phyloP scores from a whole-genome alignment of 2,329 filamentous ascomycete species.

The Ustulina deusta region DNA sequence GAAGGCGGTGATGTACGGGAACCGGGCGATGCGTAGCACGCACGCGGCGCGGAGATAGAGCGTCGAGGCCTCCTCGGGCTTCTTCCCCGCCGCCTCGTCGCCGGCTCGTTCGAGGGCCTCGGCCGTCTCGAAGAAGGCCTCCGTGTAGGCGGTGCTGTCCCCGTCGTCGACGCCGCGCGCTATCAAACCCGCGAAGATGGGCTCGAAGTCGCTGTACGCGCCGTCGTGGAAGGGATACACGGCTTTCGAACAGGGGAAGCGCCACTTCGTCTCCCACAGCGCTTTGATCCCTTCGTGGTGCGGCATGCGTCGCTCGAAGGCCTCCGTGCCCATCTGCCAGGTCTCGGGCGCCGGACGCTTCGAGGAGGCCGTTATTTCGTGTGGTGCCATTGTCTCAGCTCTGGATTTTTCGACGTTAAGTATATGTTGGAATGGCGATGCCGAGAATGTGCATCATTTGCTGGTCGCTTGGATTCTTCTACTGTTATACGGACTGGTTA shows the following conservation, averaged over 20 bases:
- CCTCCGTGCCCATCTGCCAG: slow-evolving; percentile 60
- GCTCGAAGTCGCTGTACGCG: slow-evolving; percentile 74
- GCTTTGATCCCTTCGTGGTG: slow-evolving; percentile 71
- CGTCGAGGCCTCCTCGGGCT: slow-evolving; percentile 1
- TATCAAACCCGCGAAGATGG: slow-evolving; percentile 74
- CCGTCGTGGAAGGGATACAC: slow-evolving; percentile 83
- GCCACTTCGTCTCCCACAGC: slow-evolving; percentile 83
- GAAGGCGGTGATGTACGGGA: slow-evolving; percentile 66
- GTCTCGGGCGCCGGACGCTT: slow-evolving; percentile 42
- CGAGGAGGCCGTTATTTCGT: slow-evolving; percentile 36
- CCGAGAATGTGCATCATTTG: neutral
- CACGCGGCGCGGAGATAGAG: slow-evolving; percentile 78
- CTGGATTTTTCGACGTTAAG: neutral
- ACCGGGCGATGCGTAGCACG: slow-evolving; percentile 79
- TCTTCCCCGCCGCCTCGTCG: neutral
- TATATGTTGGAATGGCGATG: neutral
- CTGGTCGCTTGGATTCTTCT: neutral
- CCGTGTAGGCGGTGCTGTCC: slow-evolving; percentile 73
- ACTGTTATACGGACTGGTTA: neutral
- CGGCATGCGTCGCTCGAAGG: slow-evolving; percentile 61
- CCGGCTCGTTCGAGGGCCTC: neutral
- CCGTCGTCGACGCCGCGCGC: slow-evolving; percentile 72
- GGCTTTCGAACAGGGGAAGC: slow-evolving; percentile 70
- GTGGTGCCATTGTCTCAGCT: slow-evolving; percentile 49
- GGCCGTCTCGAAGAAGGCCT: slow-evolving; percentile 71